Conservation (phyloP, 139 green algal species). For the Ettlia oleoabundans region DNA sequence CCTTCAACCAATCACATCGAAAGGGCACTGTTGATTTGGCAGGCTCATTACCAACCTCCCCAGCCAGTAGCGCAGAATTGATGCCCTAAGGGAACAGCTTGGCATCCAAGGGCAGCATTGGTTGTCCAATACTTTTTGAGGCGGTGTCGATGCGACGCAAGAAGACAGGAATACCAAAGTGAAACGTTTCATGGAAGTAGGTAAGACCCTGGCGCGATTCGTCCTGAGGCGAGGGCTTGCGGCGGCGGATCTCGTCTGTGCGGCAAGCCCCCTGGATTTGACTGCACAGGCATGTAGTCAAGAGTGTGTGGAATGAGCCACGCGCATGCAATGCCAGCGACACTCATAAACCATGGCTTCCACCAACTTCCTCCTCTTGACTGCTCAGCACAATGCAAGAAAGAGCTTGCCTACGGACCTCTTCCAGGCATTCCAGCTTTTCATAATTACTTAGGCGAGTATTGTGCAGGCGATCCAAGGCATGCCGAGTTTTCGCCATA, state of each 20-base stretch:
- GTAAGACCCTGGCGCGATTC: slow-evolving; percentile 94
- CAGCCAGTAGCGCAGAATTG: too few relatives aligned
- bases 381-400: too few relatives aligned
- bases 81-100: slow-evolving; percentile 74
- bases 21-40: too few relatives aligned
- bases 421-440: slow-evolving; percentile 77
- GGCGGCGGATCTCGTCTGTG: slow-evolving; percentile 96
- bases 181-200: slow-evolving; percentile 96
- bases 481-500: slow-evolving; percentile 69
- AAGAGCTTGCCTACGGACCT: slow-evolving; percentile 67
- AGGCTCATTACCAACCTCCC: slow-evolving; percentile 58
- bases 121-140: slow-evolving; percentile 85
- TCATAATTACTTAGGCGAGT: slow-evolving; percentile 83
- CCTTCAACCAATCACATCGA: too few relatives aligned
- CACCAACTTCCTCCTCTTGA: too few relatives aligned
- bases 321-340: too few relatives aligned
- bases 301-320: too few relatives aligned
- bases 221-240: slow-evolving; percentile 91
- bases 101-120: slow-evolving; percentile 79
- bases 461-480: slow-evolving; percentile 85
- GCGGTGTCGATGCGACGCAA: slow-evolving; percentile 88
- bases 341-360: too few relatives aligned
- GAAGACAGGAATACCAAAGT: slow-evolving; percentile 68
- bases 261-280: slow-evolving; percentile 87
- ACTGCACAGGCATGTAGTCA: background rate